Evolutionary conservation across 441 rosid genomes (phyloP).

Genomic region (Croton setiger): DNA sequence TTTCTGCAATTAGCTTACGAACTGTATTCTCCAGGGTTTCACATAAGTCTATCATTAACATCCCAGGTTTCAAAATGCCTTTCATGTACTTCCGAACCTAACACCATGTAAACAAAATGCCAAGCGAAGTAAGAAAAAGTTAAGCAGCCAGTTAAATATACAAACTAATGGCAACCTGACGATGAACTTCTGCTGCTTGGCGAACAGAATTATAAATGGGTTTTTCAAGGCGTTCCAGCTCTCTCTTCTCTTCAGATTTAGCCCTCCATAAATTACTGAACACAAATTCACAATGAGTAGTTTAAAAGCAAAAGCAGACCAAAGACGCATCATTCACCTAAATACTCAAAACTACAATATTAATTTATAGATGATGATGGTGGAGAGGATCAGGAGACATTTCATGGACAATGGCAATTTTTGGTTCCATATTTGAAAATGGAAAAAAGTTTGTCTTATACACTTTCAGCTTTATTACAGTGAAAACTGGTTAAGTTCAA

Average conservation of each 20-base stretch:
- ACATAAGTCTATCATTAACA: conserved; percentile 93
- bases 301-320: not conserved
- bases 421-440: not conserved
- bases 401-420: not conserved
- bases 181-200: conserved; percentile 98
- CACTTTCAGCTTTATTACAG: not conserved
- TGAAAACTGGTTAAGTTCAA: not conserved
- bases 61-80: conserved; percentile 82
- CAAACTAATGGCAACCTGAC: conserved; percentile 55
- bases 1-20: conserved; percentile 83
- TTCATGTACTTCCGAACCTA: conserved; percentile 83
- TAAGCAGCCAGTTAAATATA: not conserved
- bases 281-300: conserved; percentile 4
- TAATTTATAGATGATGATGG: not conserved
- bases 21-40: conserved; percentile 89
- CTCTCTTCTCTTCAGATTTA: conserved; percentile 96
- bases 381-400: not conserved
- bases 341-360: not conserved
- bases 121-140: conserved; percentile 12
- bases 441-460: not conserved
- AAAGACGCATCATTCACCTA: not conserved
- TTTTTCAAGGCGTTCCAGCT: conserved; percentile 78
- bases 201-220: conserved; percentile 88
- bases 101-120: conserved; percentile 19
- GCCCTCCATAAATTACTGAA: conserved; percentile 89